Percentiles rank a stretch among this genome's conserved stretches.
Evolutionary conservation across 352 stramenopile species (phyloP).

Genomic region (Phytophthora tubulina): DNA sequence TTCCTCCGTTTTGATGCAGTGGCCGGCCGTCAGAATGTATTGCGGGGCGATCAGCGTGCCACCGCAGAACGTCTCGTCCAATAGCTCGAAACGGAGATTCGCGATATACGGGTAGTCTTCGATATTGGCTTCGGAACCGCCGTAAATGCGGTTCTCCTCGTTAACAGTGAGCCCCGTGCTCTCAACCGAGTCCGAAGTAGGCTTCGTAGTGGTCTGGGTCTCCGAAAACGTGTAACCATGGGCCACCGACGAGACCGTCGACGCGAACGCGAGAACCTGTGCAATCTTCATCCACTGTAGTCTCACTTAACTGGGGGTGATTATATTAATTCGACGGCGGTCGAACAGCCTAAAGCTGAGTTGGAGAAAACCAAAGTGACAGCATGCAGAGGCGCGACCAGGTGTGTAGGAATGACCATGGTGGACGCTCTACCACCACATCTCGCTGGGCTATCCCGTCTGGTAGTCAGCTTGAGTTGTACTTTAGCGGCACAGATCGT

Average conservation of each 20-base stretch:
- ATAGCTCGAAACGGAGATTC: constrained; percentile 50
- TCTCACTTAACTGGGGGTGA: constrained; percentile 19
- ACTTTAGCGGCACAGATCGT: constrained; percentile 3
- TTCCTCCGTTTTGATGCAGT: constrained; percentile 65
- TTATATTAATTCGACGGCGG: constrained; percentile 4
- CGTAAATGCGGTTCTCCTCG: constrained; percentile 59
- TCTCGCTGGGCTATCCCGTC: constrained; percentile 25
- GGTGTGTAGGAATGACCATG: constrained; percentile 1
- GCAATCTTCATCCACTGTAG: constrained; percentile 29
- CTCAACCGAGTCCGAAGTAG: constrained; percentile 13
- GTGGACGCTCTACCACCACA: constrained; percentile 34
- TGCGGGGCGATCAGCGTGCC: constrained; percentile 63
- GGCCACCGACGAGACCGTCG: constrained; percentile 18
- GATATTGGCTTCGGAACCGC: constrained; percentile 56
- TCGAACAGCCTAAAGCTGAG: constrained; percentile 15
- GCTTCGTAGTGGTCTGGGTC: constrained; percentile 18
- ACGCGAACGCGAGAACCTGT: constrained; percentile 29
- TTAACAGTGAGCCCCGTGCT: constrained; percentile 28
- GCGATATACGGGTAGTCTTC: constrained; percentile 59
- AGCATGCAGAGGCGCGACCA: constrained; percentile 33
- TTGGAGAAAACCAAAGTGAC: constrained; percentile 37
- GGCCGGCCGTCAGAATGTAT: constrained; percentile 73
- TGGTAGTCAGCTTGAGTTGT: constrained; percentile 14
- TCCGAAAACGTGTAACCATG: constrained; percentile 46
- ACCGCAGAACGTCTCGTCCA: constrained; percentile 59